These are phyloP conservation scores for Leucocoprinus leucothites DNA, from an alignment of 768 basidiomycete species.

Conservation along the genomic window DNA sequence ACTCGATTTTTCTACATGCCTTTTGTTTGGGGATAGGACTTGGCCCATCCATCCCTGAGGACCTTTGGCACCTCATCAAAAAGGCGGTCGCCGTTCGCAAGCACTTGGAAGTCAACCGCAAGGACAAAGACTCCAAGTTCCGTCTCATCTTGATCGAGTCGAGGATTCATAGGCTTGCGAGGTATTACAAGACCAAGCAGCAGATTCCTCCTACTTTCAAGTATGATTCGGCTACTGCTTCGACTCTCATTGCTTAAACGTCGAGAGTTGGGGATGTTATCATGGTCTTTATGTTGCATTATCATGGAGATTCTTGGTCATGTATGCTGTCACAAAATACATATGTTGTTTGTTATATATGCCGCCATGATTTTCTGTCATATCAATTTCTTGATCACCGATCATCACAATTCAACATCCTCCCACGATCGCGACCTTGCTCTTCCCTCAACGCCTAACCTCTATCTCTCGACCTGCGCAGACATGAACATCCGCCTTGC, in stretches of 20 bases:
- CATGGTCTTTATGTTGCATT: no score
- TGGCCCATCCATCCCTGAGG: conserved; percentile 97
- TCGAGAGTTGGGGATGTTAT: no score
- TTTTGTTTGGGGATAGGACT: conserved; percentile 78
- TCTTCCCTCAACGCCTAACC: no score
- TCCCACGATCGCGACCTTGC: no score
- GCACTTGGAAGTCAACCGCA: conserved; percentile 96
- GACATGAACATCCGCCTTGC: conserved; percentile 50
- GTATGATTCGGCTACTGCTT: conserved; percentile 95
- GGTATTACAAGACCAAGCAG: conserved; percentile 99
- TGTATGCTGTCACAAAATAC: no score
- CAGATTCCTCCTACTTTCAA: conserved; percentile 98
- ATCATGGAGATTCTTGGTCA: no score
- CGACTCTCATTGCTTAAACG: conserved; percentile 80
- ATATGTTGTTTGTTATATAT: no score
- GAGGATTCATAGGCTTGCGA: conserved; percentile 93
- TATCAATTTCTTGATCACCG: no score
- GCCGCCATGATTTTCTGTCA: no score
- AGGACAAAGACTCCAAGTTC: conserved; percentile 96
- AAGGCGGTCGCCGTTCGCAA: conserved; percentile 99
- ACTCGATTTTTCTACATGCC: conserved; percentile 26
- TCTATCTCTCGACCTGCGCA: no score
- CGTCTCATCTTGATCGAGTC: conserved; percentile 99
- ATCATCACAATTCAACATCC: no score
- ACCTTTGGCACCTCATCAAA: conserved; percentile 99